Conservation (phyloP, 257 asterid species). For the Solanum clarkiae region DNA sequence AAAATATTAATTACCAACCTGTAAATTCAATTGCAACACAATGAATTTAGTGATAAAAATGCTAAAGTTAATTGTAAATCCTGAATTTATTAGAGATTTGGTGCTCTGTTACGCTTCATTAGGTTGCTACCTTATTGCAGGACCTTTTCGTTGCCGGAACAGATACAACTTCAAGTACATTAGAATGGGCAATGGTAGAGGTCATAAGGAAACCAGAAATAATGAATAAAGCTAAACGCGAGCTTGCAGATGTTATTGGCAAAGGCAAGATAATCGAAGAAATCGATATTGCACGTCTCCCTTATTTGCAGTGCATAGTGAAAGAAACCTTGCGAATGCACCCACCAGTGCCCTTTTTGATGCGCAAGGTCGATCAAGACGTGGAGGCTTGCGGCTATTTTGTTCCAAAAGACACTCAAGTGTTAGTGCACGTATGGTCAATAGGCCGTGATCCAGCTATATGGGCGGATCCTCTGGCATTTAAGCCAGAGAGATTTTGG, state of each 20-base stretch:
- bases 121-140: conserved; percentile 9
- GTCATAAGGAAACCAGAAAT: conserved; percentile 35
- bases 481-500: conserved; percentile 57
- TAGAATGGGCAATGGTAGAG: conserved; percentile 84
- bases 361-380: conserved; percentile 41
- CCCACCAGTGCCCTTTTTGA: conserved; percentile 62
- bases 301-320: conserved; percentile 41
- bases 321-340: conserved; percentile 59
- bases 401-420: conserved; percentile 39
- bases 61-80: too few relatives aligned
- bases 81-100: neutral
- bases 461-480: conserved; percentile 44
- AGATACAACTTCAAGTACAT: conserved; percentile 51
- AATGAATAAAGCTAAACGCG: conserved; percentile 37
- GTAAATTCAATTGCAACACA: neutral
- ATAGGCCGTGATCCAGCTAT: conserved; percentile 46
- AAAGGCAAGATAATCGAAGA: conserved; percentile 37
- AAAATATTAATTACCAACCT: too few relatives aligned
- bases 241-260: conserved; percentile 41
- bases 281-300: conserved; percentile 30
- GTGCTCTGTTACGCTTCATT: neutral
- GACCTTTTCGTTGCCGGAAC: conserved; percentile 62
- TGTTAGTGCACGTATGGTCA: conserved; percentile 49
- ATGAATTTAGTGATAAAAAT: neutral
- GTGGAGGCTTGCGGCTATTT: conserved; percentile 34